Evolutionary conservation across 176 grass and related monocot genomes (phyloP).

Genomic region (Oropetium thomaeum): DNA sequence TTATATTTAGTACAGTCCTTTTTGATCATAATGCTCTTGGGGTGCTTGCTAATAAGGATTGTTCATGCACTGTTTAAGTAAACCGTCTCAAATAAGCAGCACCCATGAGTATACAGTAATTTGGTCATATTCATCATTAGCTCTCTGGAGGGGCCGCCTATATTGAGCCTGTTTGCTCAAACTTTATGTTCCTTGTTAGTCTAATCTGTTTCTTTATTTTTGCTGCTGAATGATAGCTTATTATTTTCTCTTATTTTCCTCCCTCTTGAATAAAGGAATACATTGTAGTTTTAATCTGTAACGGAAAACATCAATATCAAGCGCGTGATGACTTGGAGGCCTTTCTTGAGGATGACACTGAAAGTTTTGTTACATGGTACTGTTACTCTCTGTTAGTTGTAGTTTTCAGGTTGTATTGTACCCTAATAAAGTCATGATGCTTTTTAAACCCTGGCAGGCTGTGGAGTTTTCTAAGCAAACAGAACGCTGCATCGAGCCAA

Average conservation of each 20-base stretch:
- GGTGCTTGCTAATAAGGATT: not conserved
- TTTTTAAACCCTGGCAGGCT: constrained; percentile 46
- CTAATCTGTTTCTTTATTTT: not conserved
- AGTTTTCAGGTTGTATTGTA: not conserved
- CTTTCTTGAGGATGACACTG: constrained; percentile 76
- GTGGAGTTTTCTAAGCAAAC: constrained; percentile 54
- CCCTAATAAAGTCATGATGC: constrained; percentile 17
- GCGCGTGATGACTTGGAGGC: constrained; percentile 73
- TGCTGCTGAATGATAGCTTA: constrained; percentile 35
- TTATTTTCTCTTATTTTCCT: constrained; percentile 19
- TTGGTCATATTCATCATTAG: not conserved
- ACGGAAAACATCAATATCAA: constrained; percentile 88
- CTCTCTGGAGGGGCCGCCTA: not conserved
- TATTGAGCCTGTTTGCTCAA: not conserved
- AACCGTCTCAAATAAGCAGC: not conserved
- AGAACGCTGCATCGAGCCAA: constrained; percentile 8
- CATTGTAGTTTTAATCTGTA: constrained; percentile 81
- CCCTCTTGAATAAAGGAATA: constrained; percentile 62
- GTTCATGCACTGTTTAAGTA: not conserved
- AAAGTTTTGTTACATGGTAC: constrained; percentile 84
- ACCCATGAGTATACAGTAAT: not conserved
- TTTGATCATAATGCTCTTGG: not conserved
- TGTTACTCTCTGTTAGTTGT: constrained; percentile 13
- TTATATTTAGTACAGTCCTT: not conserved
- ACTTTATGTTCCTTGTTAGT: not conserved